phyloP scores from a whole-genome alignment of 2,329 filamentous ascomycete genomes.

The Nothophaeocryptopus gaeumannii region DNA sequence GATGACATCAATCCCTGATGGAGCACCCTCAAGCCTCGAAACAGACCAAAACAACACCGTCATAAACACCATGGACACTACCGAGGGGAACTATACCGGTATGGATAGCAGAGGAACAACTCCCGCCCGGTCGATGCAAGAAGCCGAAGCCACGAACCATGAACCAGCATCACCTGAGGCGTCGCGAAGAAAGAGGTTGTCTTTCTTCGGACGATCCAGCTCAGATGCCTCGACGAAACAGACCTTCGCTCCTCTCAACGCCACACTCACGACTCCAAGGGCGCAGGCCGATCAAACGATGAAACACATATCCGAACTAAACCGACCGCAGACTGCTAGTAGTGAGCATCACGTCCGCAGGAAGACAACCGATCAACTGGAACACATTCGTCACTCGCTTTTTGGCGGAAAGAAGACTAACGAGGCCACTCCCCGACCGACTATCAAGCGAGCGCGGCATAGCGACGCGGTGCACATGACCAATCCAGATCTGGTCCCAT shows the following conservation, averaged over 20 bases:
- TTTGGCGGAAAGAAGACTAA: conserved; percentile 20
- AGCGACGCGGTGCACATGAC: conserved; percentile 7
- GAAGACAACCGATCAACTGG: conserved; percentile 24
- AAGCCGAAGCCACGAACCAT: conserved; percentile 14
- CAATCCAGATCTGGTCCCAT: conserved; percentile 14
- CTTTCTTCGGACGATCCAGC: conserved; percentile 27
- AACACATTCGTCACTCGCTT: conserved; percentile 27
- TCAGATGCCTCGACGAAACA: conserved; percentile 22
- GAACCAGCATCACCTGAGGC: conserved; percentile 15
- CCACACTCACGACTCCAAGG: conserved; percentile 10
- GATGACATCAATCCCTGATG: conserved; percentile 13
- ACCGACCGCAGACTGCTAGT: conserved; percentile 18
- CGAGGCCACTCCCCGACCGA: conserved; percentile 7
- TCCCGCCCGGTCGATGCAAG: conserved; percentile 12
- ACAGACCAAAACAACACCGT: conserved; percentile 8
- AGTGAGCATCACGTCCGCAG: conserved; percentile 15
- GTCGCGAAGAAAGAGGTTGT: conserved; percentile 25
- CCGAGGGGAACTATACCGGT: background rate
- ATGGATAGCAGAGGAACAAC: background rate
- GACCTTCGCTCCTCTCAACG: conserved; percentile 13
- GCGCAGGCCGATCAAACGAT: background rate
- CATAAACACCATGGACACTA: conserved; percentile 8
- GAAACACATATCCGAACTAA: background rate
- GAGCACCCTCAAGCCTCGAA: conserved; percentile 2
- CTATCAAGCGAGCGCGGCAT: conserved; percentile 15